Percentiles rank a stretch among this genome's conserved stretches.
Evolutionary conservation across 2,329 filamentous ascomycete genomes (phyloP).

Genomic region (Mycosphaerella arachidis): DNA sequence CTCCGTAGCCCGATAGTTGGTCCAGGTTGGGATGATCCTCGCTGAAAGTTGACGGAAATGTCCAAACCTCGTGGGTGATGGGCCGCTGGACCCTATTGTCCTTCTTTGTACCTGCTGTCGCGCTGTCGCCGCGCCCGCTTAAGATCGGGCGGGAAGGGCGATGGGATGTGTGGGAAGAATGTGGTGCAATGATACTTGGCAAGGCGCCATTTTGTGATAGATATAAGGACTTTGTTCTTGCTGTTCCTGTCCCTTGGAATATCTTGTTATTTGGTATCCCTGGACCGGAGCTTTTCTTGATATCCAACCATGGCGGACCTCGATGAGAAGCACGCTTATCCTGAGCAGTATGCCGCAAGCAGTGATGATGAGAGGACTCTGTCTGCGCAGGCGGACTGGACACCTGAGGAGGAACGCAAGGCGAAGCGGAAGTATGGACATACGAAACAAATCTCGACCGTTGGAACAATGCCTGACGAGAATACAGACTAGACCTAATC

Average conservation of each 20-base stretch:
- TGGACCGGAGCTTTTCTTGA: not conserved
- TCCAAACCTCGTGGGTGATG: too few species aligned
- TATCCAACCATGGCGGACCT: conserved; percentile 2
- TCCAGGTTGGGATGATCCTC: too few species aligned
- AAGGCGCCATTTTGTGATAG: too few species aligned
- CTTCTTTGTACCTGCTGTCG: too few species aligned
- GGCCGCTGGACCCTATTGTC: too few species aligned
- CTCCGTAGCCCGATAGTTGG: too few species aligned
- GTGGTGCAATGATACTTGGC: too few species aligned
- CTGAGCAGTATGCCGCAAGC: conserved; percentile 1
- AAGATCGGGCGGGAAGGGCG: too few species aligned
- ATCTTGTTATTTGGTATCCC: not conserved
- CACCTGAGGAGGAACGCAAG: conserved; percentile 27
- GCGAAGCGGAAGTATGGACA: conserved; percentile 29
- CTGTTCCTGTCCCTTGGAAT: not conserved
- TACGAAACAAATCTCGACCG: not conserved
- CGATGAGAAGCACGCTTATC: conserved; percentile 4
- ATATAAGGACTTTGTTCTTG: too few species aligned
- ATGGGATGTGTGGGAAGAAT: too few species aligned
- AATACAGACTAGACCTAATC: conserved; percentile 27
- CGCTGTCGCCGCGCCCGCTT: too few species aligned
- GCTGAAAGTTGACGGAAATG: too few species aligned
- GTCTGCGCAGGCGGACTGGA: conserved; percentile 23
- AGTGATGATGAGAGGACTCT: conserved; percentile 12
- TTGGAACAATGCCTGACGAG: not conserved